phyloP scores from a whole-genome alignment of 2,329 filamentous ascomycete genomes.

The Lomentospora prolificans region DNA sequence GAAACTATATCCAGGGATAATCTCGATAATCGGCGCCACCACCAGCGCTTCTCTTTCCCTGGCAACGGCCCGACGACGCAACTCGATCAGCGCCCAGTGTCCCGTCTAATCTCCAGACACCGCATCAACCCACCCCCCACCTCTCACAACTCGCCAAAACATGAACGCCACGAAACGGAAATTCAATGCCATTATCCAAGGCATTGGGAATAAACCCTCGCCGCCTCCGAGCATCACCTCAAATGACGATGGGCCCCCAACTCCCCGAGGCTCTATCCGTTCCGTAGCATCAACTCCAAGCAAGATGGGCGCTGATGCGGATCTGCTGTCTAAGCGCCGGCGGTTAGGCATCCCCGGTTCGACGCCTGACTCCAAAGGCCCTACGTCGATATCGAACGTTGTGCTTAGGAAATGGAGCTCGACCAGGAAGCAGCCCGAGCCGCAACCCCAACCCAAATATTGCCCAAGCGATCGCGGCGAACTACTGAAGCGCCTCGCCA shows the following conservation, averaged over 20 bases:
- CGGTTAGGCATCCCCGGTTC: slow-evolving; percentile 36
- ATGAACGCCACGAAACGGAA: slow-evolving; percentile 79
- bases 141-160: slow-evolving; percentile 12
- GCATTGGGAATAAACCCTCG: slow-evolving; percentile 25
- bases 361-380: slow-evolving; percentile 19
- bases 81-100: background rate
- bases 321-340: slow-evolving; percentile 32
- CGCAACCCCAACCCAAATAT: slow-evolving; percentile 52
- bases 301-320: slow-evolving; percentile 13
- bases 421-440: slow-evolving; percentile 15
- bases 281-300: slow-evolving; percentile 11
- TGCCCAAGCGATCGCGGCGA: slow-evolving; percentile 76
- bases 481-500: slow-evolving; percentile 71
- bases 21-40: background rate
- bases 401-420: slow-evolving; percentile 30
- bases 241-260: slow-evolving; percentile 10
- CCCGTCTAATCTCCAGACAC: background rate
- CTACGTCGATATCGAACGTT: slow-evolving; percentile 26
- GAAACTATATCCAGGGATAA: background rate
- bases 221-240: slow-evolving; percentile 9
- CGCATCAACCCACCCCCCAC: background rate
- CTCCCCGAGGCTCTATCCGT: slow-evolving; percentile 10
- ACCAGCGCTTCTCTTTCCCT: background rate
- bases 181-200: slow-evolving; percentile 66
- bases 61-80: background rate